Base-by-base conservation (phyloP, 2,329 filamentous ascomycete species). In the Cytospora mali region DNA sequence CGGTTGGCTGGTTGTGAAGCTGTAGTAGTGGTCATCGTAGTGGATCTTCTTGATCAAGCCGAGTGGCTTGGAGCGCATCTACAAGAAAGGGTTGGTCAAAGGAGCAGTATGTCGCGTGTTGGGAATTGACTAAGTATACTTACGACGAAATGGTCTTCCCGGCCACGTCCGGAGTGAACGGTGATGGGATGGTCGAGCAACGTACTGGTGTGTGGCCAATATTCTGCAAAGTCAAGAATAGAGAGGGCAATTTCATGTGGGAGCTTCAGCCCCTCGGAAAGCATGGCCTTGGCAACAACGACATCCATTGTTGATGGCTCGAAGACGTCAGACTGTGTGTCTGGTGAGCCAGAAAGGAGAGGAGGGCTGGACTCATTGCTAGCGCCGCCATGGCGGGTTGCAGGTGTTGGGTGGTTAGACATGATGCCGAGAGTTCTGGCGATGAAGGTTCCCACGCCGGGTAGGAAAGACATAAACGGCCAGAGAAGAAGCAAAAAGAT, bases 211-310 rank as follows among this genome's bases (percentile, higher is more conserved):
- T 81, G 81, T 16, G 80, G 81, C 86, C 86, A 89, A 72, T 88
- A 88, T 72, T 88, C 85, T 60, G 85, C 86, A 29, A 76, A 71
- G 68, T 89, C 85, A 59, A 88, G 72, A 52, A 89, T 79, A 52
- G 72, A 70, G 68, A 88, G 81, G 42, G 86, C 74, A 0, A 89
- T 64, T 64, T 88, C 86, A 1, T 76, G 71, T 0, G 86, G 86
- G 1, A 88, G 73, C 2, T 70, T 71, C 7, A 74, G 72, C 13
- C 72, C 75, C 58, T 76, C 75, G 28, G 68, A 69, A n/a, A 88
- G 70, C 71, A 84, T 77, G 14, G 75, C 69, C 58, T 82, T 83
- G 13, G 80, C 77, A 1, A 80, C 71, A 3, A 79, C 65, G 1
- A 87, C 79, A 69, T 88, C 84, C 48, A 76, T 71, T 4, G 79